Evolutionary conservation across 2,329 filamentous ascomycete genomes (phyloP).

Genomic region (Epichloe sibirici): DNA sequence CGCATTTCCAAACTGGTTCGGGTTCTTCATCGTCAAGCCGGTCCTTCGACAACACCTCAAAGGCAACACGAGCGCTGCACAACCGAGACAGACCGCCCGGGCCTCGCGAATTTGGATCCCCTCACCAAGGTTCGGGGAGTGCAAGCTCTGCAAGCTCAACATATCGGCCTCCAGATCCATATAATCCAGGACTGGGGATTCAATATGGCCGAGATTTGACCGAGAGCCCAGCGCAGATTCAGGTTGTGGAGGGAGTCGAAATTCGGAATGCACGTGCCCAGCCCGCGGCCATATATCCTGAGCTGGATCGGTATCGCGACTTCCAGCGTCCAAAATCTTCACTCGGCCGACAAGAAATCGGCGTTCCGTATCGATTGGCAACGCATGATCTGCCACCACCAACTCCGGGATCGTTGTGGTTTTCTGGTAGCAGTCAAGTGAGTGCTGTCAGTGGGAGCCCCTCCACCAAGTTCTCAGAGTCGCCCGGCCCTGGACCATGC

Average conservation of each 20-base stretch:
- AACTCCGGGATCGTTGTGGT: slow-evolving; percentile 41
- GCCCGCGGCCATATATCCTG: slow-evolving; percentile 41
- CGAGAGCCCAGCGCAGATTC: slow-evolving; percentile 32
- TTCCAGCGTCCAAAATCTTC: slow-evolving; percentile 26
- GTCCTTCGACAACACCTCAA: slow-evolving; percentile 26
- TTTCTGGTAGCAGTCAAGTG: slow-evolving; percentile 44
- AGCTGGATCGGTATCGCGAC: slow-evolving; percentile 48
- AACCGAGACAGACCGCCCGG: not conserved
- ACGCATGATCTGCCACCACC: slow-evolving; percentile 56
- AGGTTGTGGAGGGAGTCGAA: slow-evolving; percentile 29
- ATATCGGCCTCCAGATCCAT: slow-evolving; percentile 23
- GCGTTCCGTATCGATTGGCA: slow-evolving; percentile 43
- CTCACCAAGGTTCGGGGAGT: slow-evolving; percentile 24
- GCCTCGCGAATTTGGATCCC: slow-evolving; percentile 27
- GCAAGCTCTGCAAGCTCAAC: slow-evolving; percentile 25
- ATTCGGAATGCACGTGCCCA: slow-evolving; percentile 25
- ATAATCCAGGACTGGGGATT: slow-evolving; percentile 22
- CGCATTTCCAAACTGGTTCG: slow-evolving; percentile 20
- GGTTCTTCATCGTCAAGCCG: slow-evolving; percentile 22
- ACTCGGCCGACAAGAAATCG: slow-evolving; percentile 24
- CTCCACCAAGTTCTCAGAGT: slow-evolving; percentile 64
- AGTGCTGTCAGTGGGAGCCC: slow-evolving; percentile 57
- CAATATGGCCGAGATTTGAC: slow-evolving; percentile 30
- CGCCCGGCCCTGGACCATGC: slow-evolving; percentile 55
- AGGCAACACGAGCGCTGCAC: not conserved